These are phyloP conservation scores for Triticum timopheevii DNA, from an alignment of 176 grass and related monocot species.

Conservation along the genomic window DNA sequence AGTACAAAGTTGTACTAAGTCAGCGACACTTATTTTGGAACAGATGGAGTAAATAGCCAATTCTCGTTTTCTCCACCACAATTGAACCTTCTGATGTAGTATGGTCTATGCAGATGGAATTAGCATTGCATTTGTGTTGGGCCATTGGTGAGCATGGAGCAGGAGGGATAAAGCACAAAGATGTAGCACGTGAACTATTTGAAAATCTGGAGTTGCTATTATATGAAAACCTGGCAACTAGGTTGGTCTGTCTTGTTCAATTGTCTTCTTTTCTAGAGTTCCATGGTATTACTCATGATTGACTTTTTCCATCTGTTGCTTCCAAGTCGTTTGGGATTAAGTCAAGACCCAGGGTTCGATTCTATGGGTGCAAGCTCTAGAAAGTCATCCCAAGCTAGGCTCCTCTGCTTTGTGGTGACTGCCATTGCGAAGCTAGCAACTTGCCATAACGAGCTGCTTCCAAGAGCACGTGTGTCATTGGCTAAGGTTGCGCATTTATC, in stretches of 20 bases:
- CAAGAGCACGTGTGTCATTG: conserved; percentile 73
- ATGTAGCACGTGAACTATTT: conserved; percentile 88
- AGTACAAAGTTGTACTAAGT: too few relatives aligned
- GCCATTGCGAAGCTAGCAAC: conserved; percentile 93
- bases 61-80: background rate
- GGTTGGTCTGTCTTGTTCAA: conserved; percentile 41
- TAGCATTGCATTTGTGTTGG: conserved; percentile 94
- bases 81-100: conserved; percentile 13
- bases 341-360: conserved; percentile 69
- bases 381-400: conserved; percentile 78
- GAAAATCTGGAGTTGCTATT: conserved; percentile 88
- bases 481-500: conserved; percentile 61
- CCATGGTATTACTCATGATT: conserved; percentile 1
- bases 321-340: conserved; percentile 71
- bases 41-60: background rate
- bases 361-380: conserved; percentile 55
- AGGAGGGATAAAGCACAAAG: conserved; percentile 71
- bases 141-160: conserved; percentile 91
- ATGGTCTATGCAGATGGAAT: conserved; percentile 60
- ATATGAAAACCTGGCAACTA: conserved; percentile 91
- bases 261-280: background rate
- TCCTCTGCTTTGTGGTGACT: conserved; percentile 95
- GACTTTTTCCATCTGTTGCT: conserved; percentile 38
- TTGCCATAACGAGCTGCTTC: conserved; percentile 89
- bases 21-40: too few relatives aligned